These are phyloP conservation scores for Dactylellina drechsleri DNA, from an alignment of 2,329 filamentous ascomycete species.

Conservation along the genomic window DNA sequence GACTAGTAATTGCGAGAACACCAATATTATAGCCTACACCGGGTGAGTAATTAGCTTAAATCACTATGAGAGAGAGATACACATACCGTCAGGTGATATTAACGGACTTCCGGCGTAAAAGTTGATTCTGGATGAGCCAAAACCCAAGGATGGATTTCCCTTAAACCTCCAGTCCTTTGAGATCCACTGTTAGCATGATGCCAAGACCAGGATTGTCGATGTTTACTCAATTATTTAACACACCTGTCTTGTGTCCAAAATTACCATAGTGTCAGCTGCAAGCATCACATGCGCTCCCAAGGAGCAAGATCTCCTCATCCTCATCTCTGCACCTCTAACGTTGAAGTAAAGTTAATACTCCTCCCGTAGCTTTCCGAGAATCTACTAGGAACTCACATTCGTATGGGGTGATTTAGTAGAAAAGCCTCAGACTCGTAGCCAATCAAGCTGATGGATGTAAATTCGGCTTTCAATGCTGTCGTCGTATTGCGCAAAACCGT, in stretches of 20 bases:
- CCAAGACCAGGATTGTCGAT: not conserved
- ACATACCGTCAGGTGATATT: constrained; percentile 58
- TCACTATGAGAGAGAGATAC: not conserved
- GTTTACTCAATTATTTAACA: constrained; percentile 28
- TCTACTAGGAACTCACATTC: constrained; percentile 25
- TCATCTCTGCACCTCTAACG: constrained; percentile 55
- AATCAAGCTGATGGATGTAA: constrained; percentile 61
- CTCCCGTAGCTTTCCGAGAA: not conserved
- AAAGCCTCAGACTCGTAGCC: constrained; percentile 60
- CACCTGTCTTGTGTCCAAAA: constrained; percentile 61
- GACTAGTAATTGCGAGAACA: constrained; percentile 34
- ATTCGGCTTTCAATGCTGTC: constrained; percentile 37
- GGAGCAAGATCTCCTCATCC: constrained; percentile 59
- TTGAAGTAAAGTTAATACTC: constrained; percentile 2
- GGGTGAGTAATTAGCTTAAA: constrained; percentile 31
- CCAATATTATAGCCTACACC: constrained; percentile 48
- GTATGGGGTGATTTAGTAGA: constrained; percentile 49
- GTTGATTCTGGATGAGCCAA: constrained; percentile 58
- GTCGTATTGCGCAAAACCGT: constrained; percentile 41
- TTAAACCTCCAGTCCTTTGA: constrained; percentile 61
- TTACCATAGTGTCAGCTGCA: constrained; percentile 59
- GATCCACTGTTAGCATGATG: not conserved
- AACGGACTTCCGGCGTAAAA: constrained; percentile 62
- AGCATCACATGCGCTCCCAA: constrained; percentile 62
- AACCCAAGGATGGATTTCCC: constrained; percentile 59